A percentile compares a stretch with the other conserved stretches of the same genome.
These are phyloP conservation scores for Flammula alnicola DNA, from an alignment of 1,284 basidiomycete species.

Conservation along the genomic window DNA sequence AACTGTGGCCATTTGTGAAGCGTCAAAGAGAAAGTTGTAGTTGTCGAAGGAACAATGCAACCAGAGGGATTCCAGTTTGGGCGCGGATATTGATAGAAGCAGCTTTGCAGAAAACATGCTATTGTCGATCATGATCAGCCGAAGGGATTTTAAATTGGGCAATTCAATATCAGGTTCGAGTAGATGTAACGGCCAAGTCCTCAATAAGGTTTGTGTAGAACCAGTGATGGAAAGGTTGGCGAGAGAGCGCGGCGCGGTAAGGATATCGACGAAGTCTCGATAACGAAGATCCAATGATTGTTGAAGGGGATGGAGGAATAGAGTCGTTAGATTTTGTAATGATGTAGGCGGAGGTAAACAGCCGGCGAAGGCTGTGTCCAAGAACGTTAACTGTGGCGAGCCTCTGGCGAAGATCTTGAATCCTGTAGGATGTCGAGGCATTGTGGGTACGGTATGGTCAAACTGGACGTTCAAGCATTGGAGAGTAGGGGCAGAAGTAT, in stretches of 20 bases:
- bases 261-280: conserved; percentile 20
- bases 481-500: conserved; percentile 25
- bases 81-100: conserved; percentile 30
- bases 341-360: background rate
- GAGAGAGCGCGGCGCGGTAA: conserved; percentile 25
- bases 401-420: conserved; percentile 21
- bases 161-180: conserved; percentile 17
- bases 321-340: conserved; percentile 8
- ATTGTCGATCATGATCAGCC: conserved; percentile 21
- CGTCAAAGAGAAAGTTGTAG: conserved; percentile 27
- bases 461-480: conserved; percentile 25
- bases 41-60: conserved; percentile 29
- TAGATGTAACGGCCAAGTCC: conserved; percentile 21
- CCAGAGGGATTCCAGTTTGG: conserved; percentile 38
- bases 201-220: conserved; percentile 6
- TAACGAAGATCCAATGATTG: conserved; percentile 14
- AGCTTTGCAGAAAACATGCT: conserved; percentile 29
- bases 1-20: conserved; percentile 21
- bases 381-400: conserved; percentile 12
- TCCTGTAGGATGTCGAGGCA: background rate
- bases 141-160: conserved; percentile 28
- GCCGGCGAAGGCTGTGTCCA: conserved; percentile 8
- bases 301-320: conserved; percentile 2
- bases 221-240: conserved; percentile 28
- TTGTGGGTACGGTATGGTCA: conserved; percentile 9